Base-by-base conservation (phyloP, 2,329 filamentous ascomycete species). In the Neopestalotiopsis sp. region DNA sequence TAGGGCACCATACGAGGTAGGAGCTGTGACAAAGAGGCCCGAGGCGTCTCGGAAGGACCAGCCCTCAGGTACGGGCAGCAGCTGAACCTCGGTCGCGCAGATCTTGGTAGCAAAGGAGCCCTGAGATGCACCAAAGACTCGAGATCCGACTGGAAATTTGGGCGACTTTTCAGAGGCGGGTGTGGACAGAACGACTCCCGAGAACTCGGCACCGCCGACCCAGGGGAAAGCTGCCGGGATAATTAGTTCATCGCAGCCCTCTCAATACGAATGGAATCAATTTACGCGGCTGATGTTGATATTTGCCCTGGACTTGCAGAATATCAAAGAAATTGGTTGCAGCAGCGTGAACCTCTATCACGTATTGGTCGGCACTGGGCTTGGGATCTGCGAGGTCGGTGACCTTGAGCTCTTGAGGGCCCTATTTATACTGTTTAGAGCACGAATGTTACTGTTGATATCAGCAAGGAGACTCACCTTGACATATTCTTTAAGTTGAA, bases 261-360 rank as follows among this genome's bases (percentile, higher is more conserved):
- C 63, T 40, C 42, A 24, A 30, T 2, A 58, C 3, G 17, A 4
- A 20, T 38, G 40, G 61, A 24, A 5, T 30, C 17, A 3, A 71
- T 83, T 38, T 80, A 88, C 87, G 90, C 0, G 94, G 94, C 76
- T 98, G 95, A 78, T 94, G 88, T 79, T 98, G 95, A 82, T 98
- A 98, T 88, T 97, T 97, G 68, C 95, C 95, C 77, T 94, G 92
- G 77, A 98, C 94, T 79, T 98, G 95, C 67, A 98, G 89, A 69
- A 97, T 92, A 80, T 98, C 95, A 85, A 98, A 98, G 88, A 98
- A 98, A 84, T 98, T 98, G 76, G 94, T 93, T 24, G 94, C 95
- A 0, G 92, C 88, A 61, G 95, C 94, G 81, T 94, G 93, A 76
- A 98, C 92, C 77, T 91, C 88, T 78, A 98, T 92, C 72, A 97